These are phyloP conservation scores for Yarrowia galli DNA, from an alignment of 1,139 yeast genomes.

Conservation along the genomic window DNA sequence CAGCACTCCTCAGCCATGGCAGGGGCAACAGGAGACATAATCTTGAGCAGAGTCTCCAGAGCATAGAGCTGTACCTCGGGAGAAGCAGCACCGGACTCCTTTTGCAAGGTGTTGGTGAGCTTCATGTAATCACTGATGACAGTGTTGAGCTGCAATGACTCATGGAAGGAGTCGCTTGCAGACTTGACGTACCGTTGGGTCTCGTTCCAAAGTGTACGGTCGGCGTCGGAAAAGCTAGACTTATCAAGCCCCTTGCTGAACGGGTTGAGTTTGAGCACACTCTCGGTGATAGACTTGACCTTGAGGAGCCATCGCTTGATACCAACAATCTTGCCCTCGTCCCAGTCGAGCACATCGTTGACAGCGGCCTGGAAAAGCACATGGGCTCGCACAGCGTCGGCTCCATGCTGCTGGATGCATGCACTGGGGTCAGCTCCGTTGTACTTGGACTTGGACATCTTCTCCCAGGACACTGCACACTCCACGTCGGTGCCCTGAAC, in stretches of 20 bases:
- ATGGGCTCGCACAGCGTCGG: constrained; percentile 95
- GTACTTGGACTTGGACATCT: constrained; percentile 94
- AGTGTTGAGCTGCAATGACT: constrained; percentile 74
- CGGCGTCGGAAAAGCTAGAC: constrained; percentile 54
- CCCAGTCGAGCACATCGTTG: constrained; percentile 84
- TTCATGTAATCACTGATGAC: constrained; percentile 91
- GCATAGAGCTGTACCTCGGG: constrained; percentile 54
- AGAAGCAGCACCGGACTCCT: constrained; percentile 53
- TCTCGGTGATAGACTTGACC: constrained; percentile 54
- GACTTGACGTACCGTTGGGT: constrained; percentile 59
- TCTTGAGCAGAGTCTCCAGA: constrained; percentile 60
- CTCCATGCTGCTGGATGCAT: constrained; percentile 81
- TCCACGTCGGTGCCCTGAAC: constrained; percentile 59
- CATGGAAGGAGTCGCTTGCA: constrained; percentile 66
- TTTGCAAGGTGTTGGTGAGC: constrained; percentile 63
- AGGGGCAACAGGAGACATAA: constrained; percentile 81
- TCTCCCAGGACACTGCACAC: constrained; percentile 73
- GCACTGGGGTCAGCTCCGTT: constrained; percentile 92
- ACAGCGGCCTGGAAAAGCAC: constrained; percentile 94
- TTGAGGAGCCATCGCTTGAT: constrained; percentile 83
- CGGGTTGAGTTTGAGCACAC: constrained; percentile 39
- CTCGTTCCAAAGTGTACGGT: constrained; percentile 64
- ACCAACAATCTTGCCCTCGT: constrained; percentile 84
- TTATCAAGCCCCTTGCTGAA: constrained; percentile 30
- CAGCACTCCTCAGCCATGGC: constrained; percentile 83